Evolutionary conservation across 495 filamentous ascomycete species (phyloP), one percentile per base, ranked within the genome.

Genomic region (Hyaloscypha variabilis): DNA sequence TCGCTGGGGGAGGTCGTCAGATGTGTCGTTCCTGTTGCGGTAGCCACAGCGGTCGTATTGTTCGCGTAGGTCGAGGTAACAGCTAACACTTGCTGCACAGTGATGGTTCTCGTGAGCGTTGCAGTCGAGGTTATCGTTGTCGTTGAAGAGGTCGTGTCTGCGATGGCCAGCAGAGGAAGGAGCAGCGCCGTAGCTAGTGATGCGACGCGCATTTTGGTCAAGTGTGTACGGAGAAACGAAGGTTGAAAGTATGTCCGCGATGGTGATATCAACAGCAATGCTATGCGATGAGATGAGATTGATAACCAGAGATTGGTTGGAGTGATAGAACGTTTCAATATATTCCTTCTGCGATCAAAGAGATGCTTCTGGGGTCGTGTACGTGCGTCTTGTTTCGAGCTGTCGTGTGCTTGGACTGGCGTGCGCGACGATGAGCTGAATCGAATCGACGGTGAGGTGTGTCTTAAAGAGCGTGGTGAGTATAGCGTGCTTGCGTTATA

Each of bases 101-200:
- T 85, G 74, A 85, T 72, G 23, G 81, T 84, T 72, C 79, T 78
- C 67, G 82, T 85, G 69, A 83, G 76, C 34, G 81, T 83, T 68
- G 77, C 68, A 29, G 77, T 82, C 51, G 78, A 81, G 62, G 82
- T 84, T 57, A 75, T 67, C 49, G 81, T 84, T 2, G 75, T 75
- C 51, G 77, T 80, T 17, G 70, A 51, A 21, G 61, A 64, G n/a
- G 60, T 51, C 34, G 64, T 50, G 34, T 72, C 67, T 42, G 67
- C 78, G 67, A 76, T 71, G 51, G 71, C 71, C 60, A 79, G 64
- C 57, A 80, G 73, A 56, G 78, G 73, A 60, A 82, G 78, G 60
- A 84, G 75, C 53, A 83, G 73, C 61, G 77, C 77, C 28, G 77
- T 67, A 39, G 72, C 67, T 61, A 79, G 19, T 39, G 71, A 55